Base-by-base conservation (phyloP, 2,329 filamentous ascomycete genomes). In the Graphiopsis chlorocephala region DNA sequence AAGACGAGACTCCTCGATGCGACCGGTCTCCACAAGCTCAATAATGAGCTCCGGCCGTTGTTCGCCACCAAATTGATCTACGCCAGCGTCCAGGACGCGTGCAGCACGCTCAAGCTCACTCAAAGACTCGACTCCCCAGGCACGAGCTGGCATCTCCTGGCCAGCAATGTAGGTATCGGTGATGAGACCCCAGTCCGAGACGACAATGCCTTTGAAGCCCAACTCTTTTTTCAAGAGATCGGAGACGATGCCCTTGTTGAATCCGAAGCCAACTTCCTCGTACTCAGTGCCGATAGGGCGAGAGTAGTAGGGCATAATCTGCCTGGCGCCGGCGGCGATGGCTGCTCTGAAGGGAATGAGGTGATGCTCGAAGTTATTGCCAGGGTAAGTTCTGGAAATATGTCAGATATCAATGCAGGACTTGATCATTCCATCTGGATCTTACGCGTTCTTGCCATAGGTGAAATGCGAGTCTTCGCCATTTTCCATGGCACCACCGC, bases 161-260 rank as follows among this genome's bases (percentile, higher is more conserved):
- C 80, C 82, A 0, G 68, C 29, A 31, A 83, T 79, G 1, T 72
- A 65, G 0, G 70, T 69, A 53, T 83, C 80, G 0, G 83, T 85
- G 25, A 85, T 76, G 3, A 85, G 75, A 0, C 82, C 82, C 88
- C 89, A 91, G 74, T 91, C 89, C 1, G 64, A 67, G 81, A 90
- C 86, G 31, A 90, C 84, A 69, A 78, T 87, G 72, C 89, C 89
- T 69, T 90, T 87, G 67, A 91, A 91, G 0, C 86, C 87, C 47
- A 91, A 81, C 75, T 92, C 89, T 47, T 88, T 86, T 70, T 91
- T 91, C 15, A 91, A 77, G 4, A 91, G 81, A 0, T 85, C 86
- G 67, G 90, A 91, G 56, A 89, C 80, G 10, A 88, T 83, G 2
- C 73, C 76, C 66, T 81, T 83, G 74, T 85, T 84, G 73, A 85